Conservation (phyloP, 2,329 filamentous ascomycete genomes). For the Xylariaceae sp. region DNA sequence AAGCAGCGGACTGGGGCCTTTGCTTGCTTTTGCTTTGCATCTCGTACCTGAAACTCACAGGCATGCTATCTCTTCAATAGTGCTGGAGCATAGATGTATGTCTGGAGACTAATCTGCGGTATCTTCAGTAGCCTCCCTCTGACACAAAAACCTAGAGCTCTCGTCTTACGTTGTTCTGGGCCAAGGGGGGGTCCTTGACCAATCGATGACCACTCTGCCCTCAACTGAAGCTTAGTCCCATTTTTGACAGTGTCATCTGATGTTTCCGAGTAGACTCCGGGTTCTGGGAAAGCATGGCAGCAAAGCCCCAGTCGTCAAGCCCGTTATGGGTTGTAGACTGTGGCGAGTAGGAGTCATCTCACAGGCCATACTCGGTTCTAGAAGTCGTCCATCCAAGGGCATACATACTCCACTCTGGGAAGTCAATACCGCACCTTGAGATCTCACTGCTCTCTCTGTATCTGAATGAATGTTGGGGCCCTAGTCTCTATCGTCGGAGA, state of each 20-base stretch:
- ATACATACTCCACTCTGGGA: too few relatives aligned
- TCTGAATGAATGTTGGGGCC: too few relatives aligned
- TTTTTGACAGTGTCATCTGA: slow-evolving; percentile 11
- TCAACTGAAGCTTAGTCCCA: not conserved
- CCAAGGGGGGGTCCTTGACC: slow-evolving; percentile 8
- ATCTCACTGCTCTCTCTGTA: too few relatives aligned
- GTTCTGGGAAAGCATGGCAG: not conserved
- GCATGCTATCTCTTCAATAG: too few relatives aligned
- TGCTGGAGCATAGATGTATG: too few relatives aligned
- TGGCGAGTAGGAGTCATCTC: too few relatives aligned
- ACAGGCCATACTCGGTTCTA: too few relatives aligned
- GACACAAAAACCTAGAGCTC: slow-evolving; percentile 5
- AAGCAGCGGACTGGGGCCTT: too few relatives aligned
- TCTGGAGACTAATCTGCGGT: too few relatives aligned
- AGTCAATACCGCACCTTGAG: too few relatives aligned
- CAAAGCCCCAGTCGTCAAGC: slow-evolving; percentile 4
- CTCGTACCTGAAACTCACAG: not conserved
- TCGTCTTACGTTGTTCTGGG: slow-evolving; percentile 5
- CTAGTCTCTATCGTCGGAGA: too few relatives aligned
- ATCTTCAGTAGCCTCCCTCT: slow-evolving; percentile 6
- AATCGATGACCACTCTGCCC: not conserved
- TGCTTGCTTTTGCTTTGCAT: not conserved
- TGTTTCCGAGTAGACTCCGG: slow-evolving; percentile 3
- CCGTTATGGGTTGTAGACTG: not conserved
- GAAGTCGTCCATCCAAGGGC: too few relatives aligned